Evolutionary conservation across 805 yeast genomes (phyloP).

Genomic region (Yamadazyma laniorum): DNA sequence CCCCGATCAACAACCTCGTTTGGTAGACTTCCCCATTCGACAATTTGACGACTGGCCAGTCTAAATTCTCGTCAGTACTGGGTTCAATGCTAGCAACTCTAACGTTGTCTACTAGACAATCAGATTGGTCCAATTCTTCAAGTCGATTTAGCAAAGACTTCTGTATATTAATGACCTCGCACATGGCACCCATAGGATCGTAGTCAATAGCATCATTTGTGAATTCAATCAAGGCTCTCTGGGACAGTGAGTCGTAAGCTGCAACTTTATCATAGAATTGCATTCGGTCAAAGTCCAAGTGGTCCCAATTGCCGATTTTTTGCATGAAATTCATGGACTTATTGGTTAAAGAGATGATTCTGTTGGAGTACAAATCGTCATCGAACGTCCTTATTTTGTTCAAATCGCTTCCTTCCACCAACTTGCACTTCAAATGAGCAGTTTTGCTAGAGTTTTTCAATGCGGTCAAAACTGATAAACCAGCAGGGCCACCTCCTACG

Average conservation of each 20-base stretch:
- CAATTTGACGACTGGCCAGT: constrained; percentile 78
- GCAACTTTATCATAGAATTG: constrained; percentile 77
- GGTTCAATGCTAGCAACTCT: constrained; percentile 57
- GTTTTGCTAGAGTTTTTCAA: constrained; percentile 67
- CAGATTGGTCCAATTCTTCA: constrained; percentile 22
- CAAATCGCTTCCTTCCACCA: constrained; percentile 73
- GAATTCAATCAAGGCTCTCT: constrained; percentile 61
- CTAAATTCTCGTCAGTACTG: constrained; percentile 26
- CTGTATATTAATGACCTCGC: constrained; percentile 84
- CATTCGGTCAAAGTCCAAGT: constrained; percentile 65
- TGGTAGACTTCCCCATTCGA: constrained; percentile 61
- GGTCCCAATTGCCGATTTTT: constrained; percentile 73
- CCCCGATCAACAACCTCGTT: constrained; percentile 83
- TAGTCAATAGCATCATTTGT: constrained; percentile 51
- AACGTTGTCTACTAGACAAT: constrained; percentile 58
- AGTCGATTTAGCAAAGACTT: constrained; percentile 58
- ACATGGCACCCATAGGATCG: constrained; percentile 67
- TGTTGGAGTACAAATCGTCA: constrained; percentile 63
- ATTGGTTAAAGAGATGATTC: constrained; percentile 87
- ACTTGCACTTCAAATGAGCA: constrained; percentile 54
- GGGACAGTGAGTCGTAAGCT: constrained; percentile 80
- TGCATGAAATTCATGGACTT: constrained; percentile 64
- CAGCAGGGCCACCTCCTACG: constrained; percentile 98
- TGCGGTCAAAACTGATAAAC: constrained; percentile 81
- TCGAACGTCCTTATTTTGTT: constrained; percentile 49